Conservation (phyloP, 345 rosid genomes). For the Salix suchowensis region DNA sequence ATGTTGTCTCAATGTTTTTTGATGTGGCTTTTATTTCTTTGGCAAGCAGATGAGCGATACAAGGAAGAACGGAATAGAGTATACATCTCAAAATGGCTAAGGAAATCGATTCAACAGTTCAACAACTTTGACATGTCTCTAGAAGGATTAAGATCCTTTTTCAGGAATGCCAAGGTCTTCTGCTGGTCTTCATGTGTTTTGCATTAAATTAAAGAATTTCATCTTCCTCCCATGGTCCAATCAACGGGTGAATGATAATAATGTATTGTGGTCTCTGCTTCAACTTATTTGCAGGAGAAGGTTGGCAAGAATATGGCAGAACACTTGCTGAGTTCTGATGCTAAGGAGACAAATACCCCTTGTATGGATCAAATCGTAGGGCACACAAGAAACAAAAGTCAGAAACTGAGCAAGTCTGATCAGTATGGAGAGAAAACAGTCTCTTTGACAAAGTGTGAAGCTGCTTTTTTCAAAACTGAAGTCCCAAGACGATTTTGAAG, state of each 20-base stretch:
- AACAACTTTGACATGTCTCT: constrained; percentile 57
- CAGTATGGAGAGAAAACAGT: constrained; percentile 17
- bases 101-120: constrained; percentile 60
- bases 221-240: background rate
- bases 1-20: background rate
- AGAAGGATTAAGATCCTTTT: constrained; percentile 62
- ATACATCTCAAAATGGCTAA: constrained; percentile 89
- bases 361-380: constrained; percentile 23
- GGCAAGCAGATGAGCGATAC: constrained; percentile 72
- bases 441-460: constrained; percentile 26
- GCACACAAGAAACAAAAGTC: constrained; percentile 27
- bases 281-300: constrained; percentile 45
- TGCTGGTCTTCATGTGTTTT: constrained; percentile 3
- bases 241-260: constrained; percentile 6
- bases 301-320: constrained; percentile 35
- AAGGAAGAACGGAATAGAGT: constrained; percentile 60
- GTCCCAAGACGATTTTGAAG: constrained; percentile 27
- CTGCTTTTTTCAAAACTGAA: constrained; percentile 19
- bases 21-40: background rate
- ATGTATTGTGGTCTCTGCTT: constrained; percentile 16
- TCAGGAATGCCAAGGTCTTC: constrained; percentile 70
- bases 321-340: constrained; percentile 22
- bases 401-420: constrained; percentile 35
- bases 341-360: constrained; percentile 21
- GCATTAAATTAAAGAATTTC: background rate